Evolutionary conservation across 495 filamentous ascomycete genomes (phyloP).

Genomic region (Friedmanniomyces endolithicus): DNA sequence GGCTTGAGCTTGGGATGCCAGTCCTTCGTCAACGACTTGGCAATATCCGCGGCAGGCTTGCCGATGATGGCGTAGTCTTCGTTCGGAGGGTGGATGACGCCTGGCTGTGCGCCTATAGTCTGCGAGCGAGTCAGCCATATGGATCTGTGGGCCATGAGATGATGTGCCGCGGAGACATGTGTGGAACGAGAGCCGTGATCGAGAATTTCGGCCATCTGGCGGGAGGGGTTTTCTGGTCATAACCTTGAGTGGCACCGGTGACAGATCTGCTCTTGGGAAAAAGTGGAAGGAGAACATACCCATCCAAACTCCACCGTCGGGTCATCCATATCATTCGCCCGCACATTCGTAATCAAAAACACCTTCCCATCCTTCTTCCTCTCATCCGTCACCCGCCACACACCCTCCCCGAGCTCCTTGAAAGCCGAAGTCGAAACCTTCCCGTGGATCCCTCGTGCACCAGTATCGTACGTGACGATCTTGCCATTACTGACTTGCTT

Average conservation of each 20-base stretch:
- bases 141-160: no score
- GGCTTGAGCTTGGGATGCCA: conserved; percentile 41
- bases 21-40: conserved; percentile 34
- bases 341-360: conserved; percentile 44
- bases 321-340: conserved; percentile 43
- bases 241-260: no score
- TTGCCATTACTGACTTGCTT: conserved; percentile 38
- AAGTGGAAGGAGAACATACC: conserved; percentile 6
- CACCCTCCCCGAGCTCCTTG: conserved; percentile 42
- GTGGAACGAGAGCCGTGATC: no score
- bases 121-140: no score
- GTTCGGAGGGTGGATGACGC: conserved; percentile 38
- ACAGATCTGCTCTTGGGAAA: no score
- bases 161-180: no score
- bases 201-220: no score
- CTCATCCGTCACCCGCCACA: conserved; percentile 35
- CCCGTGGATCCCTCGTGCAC: conserved; percentile 43
- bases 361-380: conserved; percentile 29
- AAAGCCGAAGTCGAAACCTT: conserved; percentile 43
- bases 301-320: conserved; percentile 41
- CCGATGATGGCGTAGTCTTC: conserved; percentile 41
- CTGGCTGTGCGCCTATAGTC: conserved; percentile 41
- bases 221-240: no score
- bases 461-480: conserved; percentile 43
- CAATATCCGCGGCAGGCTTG: conserved; percentile 37